A percentile compares a stretch with the other conserved stretches of the same genome.
Conservation (phyloP, 352 stramenopile species). For the Phytopythium oedochilum region DNA sequence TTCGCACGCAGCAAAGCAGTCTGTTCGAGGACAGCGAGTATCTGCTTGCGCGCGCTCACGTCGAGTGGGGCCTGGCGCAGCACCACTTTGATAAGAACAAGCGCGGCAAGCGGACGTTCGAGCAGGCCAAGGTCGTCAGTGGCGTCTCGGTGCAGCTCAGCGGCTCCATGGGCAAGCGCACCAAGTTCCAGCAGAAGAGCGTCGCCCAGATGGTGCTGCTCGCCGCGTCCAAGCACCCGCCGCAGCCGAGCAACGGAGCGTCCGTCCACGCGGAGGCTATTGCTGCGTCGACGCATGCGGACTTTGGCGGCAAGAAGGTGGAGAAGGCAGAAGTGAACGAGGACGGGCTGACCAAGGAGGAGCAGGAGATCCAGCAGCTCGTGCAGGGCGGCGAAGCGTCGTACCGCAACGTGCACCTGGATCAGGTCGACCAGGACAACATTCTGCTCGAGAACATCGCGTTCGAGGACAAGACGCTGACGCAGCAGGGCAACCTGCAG, state of each 20-base stretch:
- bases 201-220: constrained; percentile 88
- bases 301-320: constrained; percentile 59
- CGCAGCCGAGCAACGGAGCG: constrained; percentile 18
- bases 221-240: constrained; percentile 53
- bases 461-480: constrained; percentile 73
- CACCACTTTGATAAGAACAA: constrained; percentile 91
- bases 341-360: constrained; percentile 44
- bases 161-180: constrained; percentile 91
- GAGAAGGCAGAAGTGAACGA: constrained; percentile 11
- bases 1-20: constrained; percentile 14
- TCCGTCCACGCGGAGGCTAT: constrained; percentile 56
- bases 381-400: constrained; percentile 60
- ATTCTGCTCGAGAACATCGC: constrained; percentile 90
- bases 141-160: constrained; percentile 87
- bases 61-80: constrained; percentile 93
- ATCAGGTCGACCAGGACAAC: constrained; percentile 89
- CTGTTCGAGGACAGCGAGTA: constrained; percentile 47
- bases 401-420: constrained; percentile 78
- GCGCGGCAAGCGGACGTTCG: constrained; percentile 89
- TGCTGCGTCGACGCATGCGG: constrained; percentile 50
- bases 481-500: constrained; percentile 69
- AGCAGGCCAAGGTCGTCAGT: constrained; percentile 74
- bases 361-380: constrained; percentile 50
- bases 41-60: constrained; percentile 61
- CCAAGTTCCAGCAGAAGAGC: constrained; percentile 93